Conservation (phyloP, 768 basidiomycete species). For the Macrocybe gigantea region DNA sequence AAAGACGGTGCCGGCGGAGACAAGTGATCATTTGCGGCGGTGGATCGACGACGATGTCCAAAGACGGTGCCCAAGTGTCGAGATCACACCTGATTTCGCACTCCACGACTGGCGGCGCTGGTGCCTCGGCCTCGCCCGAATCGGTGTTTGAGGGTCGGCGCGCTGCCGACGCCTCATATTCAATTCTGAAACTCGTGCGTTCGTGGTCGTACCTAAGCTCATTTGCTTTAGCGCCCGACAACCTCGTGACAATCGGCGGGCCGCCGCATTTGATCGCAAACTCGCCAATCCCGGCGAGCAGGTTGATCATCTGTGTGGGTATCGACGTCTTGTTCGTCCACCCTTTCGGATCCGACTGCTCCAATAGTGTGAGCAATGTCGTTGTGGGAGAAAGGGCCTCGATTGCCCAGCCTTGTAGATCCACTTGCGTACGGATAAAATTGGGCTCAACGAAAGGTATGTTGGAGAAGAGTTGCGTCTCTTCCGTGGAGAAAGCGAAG, state of each 20-base stretch:
- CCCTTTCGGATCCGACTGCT: conserved; percentile 95
- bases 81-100: conserved; percentile 90
- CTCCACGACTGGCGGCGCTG: conserved; percentile 54
- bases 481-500: conserved; percentile 92
- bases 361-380: conserved; percentile 86
- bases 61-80: conserved; percentile 78
- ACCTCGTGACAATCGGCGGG: conserved; percentile 83
- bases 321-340: conserved; percentile 95
- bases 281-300: conserved; percentile 88
- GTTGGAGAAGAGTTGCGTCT: conserved; percentile 77
- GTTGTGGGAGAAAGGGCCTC: conserved; percentile 94
- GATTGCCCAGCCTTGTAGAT: conserved; percentile 98
- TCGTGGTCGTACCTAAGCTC: conserved; percentile 86
- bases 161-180: conserved; percentile 67
- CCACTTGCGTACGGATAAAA: conserved; percentile 91
- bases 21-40: conserved; percentile 81
- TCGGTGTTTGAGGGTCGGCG: conserved; percentile 28
- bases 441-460: conserved; percentile 64
- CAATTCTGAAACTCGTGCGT: conserved; percentile 70
- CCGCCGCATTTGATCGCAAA: conserved; percentile 95
- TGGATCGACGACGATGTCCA: conserved; percentile 91
- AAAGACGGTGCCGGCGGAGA: conserved; percentile 81
- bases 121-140: conserved; percentile 21
- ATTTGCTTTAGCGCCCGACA: conserved; percentile 71
- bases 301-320: conserved; percentile 88